A percentile compares a stretch with the other conserved stretches of the same genome.
These are phyloP conservation scores for Cladosporium colombiae DNA, from an alignment of 2,329 filamentous ascomycete species.

Conservation along the genomic window DNA sequence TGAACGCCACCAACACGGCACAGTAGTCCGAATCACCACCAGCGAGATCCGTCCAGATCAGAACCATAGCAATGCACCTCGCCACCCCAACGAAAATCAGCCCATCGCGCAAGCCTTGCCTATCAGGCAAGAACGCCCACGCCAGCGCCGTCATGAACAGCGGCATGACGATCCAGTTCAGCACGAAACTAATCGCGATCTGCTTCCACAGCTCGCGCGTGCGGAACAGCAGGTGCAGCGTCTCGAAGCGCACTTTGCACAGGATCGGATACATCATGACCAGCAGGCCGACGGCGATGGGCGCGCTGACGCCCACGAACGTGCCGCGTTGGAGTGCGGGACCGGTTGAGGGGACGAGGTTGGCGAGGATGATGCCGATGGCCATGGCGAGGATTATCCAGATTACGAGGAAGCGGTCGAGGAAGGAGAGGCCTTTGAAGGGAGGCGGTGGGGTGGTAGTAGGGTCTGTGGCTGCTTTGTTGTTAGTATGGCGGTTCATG, in stretches of 20 bases:
- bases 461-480: constrained; percentile 2
- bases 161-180: constrained; percentile 84
- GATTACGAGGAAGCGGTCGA: constrained; percentile 49
- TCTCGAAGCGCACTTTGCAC: constrained; percentile 81
- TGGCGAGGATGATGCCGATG: constrained; percentile 72
- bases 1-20: constrained; percentile 58
- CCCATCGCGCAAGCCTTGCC: constrained; percentile 55
- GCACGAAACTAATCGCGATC: constrained; percentile 70
- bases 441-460: constrained; percentile 24
- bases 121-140: constrained; percentile 61
- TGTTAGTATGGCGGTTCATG: background rate
- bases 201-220: constrained; percentile 71
- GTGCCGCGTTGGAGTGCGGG: constrained; percentile 67
- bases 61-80: constrained; percentile 84
- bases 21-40: constrained; percentile 81
- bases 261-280: constrained; percentile 96
- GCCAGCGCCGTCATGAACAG: constrained; percentile 76
- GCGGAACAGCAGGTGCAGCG: constrained; percentile 65
- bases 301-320: constrained; percentile 70
- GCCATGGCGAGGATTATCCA: constrained; percentile 80
- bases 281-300: constrained; percentile 74
- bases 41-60: constrained; percentile 78
- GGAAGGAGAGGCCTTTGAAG: constrained; percentile 45
- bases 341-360: constrained; percentile 66
- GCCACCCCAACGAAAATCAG: constrained; percentile 81